Conservation (phyloP, 2,329 filamentous ascomycete species). For the Cryphonectria parasitica region DNA sequence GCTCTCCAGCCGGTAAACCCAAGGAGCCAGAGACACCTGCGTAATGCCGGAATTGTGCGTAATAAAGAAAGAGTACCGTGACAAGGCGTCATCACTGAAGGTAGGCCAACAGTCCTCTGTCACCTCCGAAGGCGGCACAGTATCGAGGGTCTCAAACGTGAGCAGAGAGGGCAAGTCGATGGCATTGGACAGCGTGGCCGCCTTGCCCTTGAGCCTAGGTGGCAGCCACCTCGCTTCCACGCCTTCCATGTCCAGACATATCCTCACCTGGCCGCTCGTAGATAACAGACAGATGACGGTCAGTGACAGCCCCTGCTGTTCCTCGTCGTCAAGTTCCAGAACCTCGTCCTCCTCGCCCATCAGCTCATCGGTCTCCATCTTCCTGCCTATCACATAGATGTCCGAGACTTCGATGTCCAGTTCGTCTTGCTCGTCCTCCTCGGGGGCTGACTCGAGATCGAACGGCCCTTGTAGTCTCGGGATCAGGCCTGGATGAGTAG, state of each 20-base stretch:
- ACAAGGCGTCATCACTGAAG: conserved; percentile 64
- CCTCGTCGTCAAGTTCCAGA: conserved; percentile 58
- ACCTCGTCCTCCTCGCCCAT: conserved; percentile 69
- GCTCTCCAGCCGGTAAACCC: conserved; percentile 66
- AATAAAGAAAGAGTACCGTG: conserved; percentile 66
- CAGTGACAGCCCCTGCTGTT: conserved; percentile 63
- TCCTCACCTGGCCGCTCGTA: conserved; percentile 62
- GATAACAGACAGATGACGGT: conserved; percentile 63
- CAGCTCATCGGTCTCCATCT: conserved; percentile 61
- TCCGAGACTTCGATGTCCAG: conserved; percentile 62
- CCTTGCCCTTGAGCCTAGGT: conserved; percentile 55
- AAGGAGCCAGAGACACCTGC: conserved; percentile 62
- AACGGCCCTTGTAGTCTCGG: conserved; percentile 68
- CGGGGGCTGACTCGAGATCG: conserved; percentile 57
- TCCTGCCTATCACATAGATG: conserved; percentile 65
- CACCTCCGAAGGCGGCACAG: conserved; percentile 58
- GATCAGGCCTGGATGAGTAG: conserved; percentile 59
- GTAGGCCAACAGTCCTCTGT: conserved; percentile 64
- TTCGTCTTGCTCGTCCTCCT: conserved; percentile 57
- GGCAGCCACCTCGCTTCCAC: conserved; percentile 70
- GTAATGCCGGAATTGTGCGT: conserved; percentile 65
- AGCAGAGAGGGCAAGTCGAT: conserved; percentile 54
- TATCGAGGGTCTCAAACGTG: conserved; percentile 66
- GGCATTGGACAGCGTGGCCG: conserved; percentile 45
- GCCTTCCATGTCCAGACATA: conserved; percentile 65